Evolutionary conservation across 169 alveolate genomes (phyloP).

Genomic region (Cyclospora cayetanensis): DNA sequence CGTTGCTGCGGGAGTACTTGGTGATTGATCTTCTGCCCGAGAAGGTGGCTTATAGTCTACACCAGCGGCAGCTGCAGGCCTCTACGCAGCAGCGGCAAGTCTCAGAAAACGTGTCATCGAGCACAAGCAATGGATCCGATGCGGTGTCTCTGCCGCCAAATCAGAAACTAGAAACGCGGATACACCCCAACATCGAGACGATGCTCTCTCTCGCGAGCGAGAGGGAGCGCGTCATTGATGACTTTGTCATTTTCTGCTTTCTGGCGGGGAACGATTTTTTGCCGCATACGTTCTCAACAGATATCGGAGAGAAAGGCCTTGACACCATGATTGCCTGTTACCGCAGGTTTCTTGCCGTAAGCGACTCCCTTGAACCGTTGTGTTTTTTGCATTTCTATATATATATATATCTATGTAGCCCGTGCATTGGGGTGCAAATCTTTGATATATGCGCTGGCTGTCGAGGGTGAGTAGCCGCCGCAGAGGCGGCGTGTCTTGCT

Average conservation of each 20-base stretch:
- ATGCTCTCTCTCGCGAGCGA: conserved; percentile 42
- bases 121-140: background rate
- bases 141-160: background rate
- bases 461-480: background rate
- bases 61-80: background rate
- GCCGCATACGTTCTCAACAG: conserved; percentile 89
- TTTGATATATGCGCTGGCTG: background rate
- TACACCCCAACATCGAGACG: background rate
- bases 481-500: too few species aligned
- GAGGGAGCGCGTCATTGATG: conserved; percentile 72
- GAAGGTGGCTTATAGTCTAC: conserved; percentile 18
- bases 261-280: conserved; percentile 93
- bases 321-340: conserved; percentile 79
- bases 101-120: background rate
- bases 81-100: background rate
- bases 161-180: background rate
- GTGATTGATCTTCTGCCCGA: conserved; percentile 42
- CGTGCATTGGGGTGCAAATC: background rate
- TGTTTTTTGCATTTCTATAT: background rate
- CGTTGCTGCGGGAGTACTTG: conserved; percentile 78
- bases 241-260: conserved; percentile 76
- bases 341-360: conserved; percentile 49
- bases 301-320: conserved; percentile 92
- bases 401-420: background rate
- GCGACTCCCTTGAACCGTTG: background rate